Percentiles rank a stretch among this genome's conserved stretches.
phyloP scores from a whole-genome alignment of 352 stramenopile species.

The Phytophthora boehmeriae region DNA sequence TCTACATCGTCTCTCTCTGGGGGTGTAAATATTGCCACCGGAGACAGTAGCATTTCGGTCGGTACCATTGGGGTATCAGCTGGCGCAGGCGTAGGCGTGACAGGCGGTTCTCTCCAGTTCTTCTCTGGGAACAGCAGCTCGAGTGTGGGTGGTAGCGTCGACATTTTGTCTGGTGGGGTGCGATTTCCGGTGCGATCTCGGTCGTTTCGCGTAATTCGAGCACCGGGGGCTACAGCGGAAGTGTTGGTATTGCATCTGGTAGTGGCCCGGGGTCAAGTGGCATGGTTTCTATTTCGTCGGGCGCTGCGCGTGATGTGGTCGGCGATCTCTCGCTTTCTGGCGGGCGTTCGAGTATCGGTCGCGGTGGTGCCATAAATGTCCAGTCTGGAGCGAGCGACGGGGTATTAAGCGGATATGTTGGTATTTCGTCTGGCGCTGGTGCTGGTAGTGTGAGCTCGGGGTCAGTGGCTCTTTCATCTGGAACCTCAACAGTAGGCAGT shows the following conservation, averaged over 20 bases:
- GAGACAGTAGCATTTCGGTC: constrained; percentile 14
- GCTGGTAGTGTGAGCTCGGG: constrained; percentile 17
- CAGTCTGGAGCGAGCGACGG: constrained; percentile 20
- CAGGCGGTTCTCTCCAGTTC: constrained; percentile 18
- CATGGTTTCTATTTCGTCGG: constrained; percentile 27
- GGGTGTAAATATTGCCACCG: constrained; percentile 14
- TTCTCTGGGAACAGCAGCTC: constrained; percentile 25
- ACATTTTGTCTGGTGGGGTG: constrained; percentile 19
- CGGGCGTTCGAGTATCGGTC: constrained; percentile 18
- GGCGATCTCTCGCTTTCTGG: constrained; percentile 26
- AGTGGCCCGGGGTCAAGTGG: constrained; percentile 30
- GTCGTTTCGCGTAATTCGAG: constrained; percentile 25
- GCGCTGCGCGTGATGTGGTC: constrained; percentile 20
- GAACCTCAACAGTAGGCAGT: constrained; percentile 3
- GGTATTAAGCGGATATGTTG: constrained; percentile 10
- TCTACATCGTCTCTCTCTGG: constrained; percentile 18
- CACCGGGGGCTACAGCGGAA: constrained; percentile 15
- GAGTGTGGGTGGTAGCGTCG: constrained; percentile 14
- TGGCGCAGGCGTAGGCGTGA: constrained; percentile 15
- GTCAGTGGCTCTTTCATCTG: constrained; percentile 15
- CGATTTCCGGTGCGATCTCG: constrained; percentile 15
- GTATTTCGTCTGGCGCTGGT: constrained; percentile 6
- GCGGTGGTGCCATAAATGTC: constrained; percentile 19
- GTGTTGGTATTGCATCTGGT: constrained; percentile 23
- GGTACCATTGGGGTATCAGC: constrained; percentile 16